Evolutionary conservation across 805 yeast species (phyloP).

Genomic region (Zygosaccharomyces lentus): DNA sequence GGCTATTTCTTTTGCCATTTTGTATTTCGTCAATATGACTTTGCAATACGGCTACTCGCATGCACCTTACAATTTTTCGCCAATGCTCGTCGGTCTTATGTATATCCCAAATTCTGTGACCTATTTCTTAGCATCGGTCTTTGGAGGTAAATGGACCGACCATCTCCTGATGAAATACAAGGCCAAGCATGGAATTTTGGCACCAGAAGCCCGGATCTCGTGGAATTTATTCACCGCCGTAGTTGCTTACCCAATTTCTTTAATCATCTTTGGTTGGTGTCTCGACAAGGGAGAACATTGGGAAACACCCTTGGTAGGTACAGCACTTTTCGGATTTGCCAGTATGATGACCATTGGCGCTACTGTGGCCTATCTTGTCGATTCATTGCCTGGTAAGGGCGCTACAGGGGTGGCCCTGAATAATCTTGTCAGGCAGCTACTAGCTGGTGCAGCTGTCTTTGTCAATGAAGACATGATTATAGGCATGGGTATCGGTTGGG

Average conservation of each 20-base stretch:
- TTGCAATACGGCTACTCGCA: slow-evolving; percentile 57
- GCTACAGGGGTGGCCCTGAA: slow-evolving; percentile 86
- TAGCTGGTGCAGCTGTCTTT: slow-evolving; percentile 76
- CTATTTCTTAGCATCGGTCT: slow-evolving; percentile 68
- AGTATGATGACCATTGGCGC: slow-evolving; percentile 82
- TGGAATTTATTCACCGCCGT: slow-evolving; percentile 69
- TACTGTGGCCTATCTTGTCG: slow-evolving; percentile 75
- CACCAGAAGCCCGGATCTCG: slow-evolving; percentile 77
- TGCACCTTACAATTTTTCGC: slow-evolving; percentile 64
- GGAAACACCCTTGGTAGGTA: slow-evolving; percentile 77
- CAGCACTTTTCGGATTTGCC: slow-evolving; percentile 76
- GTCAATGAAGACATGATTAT: slow-evolving; percentile 63
- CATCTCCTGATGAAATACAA: slow-evolving; percentile 49
- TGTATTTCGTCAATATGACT: slow-evolving; percentile 73
- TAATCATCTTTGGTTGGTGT: slow-evolving; percentile 81
- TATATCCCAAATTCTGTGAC: slow-evolving; percentile 82
- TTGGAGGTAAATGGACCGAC: slow-evolving; percentile 81
- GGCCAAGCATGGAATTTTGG: slow-evolving; percentile 56
- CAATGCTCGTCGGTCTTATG: slow-evolving; percentile 65
- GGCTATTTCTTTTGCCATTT: slow-evolving; percentile 63
- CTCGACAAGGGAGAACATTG: slow-evolving; percentile 61
- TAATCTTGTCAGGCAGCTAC: slow-evolving; percentile 64
- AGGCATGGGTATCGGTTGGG: slow-evolving; percentile 68
- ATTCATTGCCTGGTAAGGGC: slow-evolving; percentile 80
- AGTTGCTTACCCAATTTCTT: slow-evolving; percentile 54